A percentile compares a stretch with the other conserved stretches of the same genome.
phyloP scores from a whole-genome alignment of 2,329 filamentous ascomycete species.

The Botrytis pseudocinerea region DNA sequence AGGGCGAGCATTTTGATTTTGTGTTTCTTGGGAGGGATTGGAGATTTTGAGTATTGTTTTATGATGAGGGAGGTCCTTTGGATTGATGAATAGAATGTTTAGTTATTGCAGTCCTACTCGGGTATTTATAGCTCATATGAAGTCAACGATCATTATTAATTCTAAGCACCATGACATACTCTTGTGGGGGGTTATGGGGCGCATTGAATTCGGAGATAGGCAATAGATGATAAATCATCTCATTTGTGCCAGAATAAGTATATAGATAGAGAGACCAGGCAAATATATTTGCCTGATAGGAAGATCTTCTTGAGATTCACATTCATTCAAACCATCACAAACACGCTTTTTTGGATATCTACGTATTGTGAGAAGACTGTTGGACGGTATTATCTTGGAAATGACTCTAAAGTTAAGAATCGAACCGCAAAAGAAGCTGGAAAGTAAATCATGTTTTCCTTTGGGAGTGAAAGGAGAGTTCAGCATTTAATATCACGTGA shows the following conservation, averaged over 20 bases:
- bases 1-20: constrained; percentile 23
- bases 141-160: constrained; percentile 1
- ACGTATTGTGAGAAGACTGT: fast-evolving
- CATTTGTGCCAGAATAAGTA: neutral
- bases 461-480: neutral
- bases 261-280: neutral
- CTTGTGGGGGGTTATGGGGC: neutral
- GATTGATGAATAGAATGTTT: neutral
- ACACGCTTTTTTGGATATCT: too few relatives aligned
- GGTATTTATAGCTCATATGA: neutral
- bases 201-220: neutral
- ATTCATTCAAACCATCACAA: neutral
- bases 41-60: fast-evolving
- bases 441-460: neutral
- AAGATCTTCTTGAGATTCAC: neutral
- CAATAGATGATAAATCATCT: neutral
- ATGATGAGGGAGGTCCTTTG: neutral
- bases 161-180: neutral
- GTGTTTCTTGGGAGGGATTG: neutral
- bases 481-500: neutral
- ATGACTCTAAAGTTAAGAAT: neutral
- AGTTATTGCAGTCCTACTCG: neutral
- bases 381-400: neutral
- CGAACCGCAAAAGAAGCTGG: neutral
- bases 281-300: neutral